These are phyloP conservation scores for Hypomyces rosellus DNA, from an alignment of 2,329 filamentous ascomycete genomes.

Conservation along the genomic window DNA sequence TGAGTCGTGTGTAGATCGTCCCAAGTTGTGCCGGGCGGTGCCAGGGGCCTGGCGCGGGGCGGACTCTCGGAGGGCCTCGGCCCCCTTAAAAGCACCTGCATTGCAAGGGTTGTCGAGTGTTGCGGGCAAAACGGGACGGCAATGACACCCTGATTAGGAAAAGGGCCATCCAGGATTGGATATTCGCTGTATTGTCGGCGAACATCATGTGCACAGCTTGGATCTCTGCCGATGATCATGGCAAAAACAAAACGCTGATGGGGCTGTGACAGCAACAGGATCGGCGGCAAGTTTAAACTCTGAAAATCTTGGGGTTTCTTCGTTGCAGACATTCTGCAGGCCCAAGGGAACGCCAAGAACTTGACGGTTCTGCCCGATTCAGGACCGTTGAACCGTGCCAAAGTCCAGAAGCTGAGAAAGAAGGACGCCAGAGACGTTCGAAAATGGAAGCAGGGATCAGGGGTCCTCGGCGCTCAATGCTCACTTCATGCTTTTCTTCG, in stretches of 20 bases:
- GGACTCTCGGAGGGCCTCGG: slow-evolving; percentile 7
- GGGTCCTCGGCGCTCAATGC: slow-evolving; percentile 9
- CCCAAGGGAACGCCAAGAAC: too few species aligned
- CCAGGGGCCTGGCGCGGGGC: slow-evolving; percentile 6
- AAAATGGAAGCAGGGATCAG: slow-evolving; percentile 9
- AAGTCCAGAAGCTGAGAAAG: slow-evolving; percentile 10
- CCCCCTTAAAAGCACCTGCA: slow-evolving; percentile 1
- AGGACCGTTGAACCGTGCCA: neutral
- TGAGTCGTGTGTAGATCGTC: slow-evolving; percentile 22
- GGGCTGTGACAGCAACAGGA: too few species aligned
- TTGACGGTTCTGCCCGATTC: neutral
- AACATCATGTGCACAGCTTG: too few species aligned
- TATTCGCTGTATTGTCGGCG: too few species aligned
- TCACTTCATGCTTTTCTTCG: slow-evolving; percentile 15
- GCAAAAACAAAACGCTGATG: too few species aligned
- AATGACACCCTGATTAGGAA: neutral
- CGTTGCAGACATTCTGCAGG: neutral
- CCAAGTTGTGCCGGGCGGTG: slow-evolving; percentile 17
- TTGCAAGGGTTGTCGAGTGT: neutral
- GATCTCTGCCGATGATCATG: too few species aligned
- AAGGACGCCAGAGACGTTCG: slow-evolving; percentile 10
- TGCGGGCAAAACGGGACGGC: slow-evolving; percentile 1
- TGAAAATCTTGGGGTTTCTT: neutral
- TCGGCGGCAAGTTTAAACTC: too few species aligned
- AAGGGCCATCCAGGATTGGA: too few species aligned